Base-by-base conservation (phyloP, 2,329 filamentous ascomycete species). In the Nemania bipapillata region DNA sequence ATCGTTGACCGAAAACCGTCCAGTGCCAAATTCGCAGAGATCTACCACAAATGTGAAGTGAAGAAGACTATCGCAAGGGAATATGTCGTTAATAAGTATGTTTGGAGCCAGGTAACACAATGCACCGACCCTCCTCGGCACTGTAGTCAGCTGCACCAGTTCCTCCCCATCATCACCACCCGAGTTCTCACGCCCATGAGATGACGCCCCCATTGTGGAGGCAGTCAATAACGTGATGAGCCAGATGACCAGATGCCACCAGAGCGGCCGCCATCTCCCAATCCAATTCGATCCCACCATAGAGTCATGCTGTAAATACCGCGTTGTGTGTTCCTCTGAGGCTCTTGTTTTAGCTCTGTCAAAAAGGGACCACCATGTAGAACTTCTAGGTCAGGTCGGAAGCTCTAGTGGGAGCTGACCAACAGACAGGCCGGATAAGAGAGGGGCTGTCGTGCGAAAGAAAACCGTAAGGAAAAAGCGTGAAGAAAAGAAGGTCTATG, bases 401-500 rank as follows among this genome's bases (percentile, higher is more conserved):
- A 37, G 22, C 30, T 57, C 37, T 40, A 15, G 50, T 65, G 45
- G 32, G 42, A 64, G 42, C 35, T 37, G 47, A 56, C 58, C 47
- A 58, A 61, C 32, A 53, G 32, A 68, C 24, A 54, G 12, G 53
- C 45, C 30, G 50, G n/a, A 52, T 12, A 52, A 32, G 7, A 22
- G 35, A 55, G 28, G 9, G 20, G 47, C 12, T 66, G 53, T 35
- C 22, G 50, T 42, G 61, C 35, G 54, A 62, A 63, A 62, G 60
- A 72, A 70, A 70, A 52, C 59, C 40, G 40, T 52, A 68, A 57
- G 66, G 69, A 68, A 71, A 63, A 72, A 69, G 28, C 30, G 40
- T 28, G 66, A 62, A 49, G 56, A 59, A 68, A 67, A 53, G 50
- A 68, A 73, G 71, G 65, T 78, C 73, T 76, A 77, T 76, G 76